Conservation (phyloP, 306 rosid genomes). For the Lathyrus aphaca region DNA sequence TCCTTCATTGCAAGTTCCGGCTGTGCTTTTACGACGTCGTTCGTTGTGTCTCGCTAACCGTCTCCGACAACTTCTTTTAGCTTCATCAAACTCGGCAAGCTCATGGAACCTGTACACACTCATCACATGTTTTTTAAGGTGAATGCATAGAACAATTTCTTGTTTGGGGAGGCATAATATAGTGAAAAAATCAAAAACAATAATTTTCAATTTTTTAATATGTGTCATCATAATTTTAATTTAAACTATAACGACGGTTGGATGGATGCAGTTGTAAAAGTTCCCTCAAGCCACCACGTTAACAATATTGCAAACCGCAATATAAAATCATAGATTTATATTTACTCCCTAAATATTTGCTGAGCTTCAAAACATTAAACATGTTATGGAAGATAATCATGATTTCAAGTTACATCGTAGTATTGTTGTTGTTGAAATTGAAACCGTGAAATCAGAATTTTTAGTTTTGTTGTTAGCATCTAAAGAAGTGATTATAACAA, state of each 20-base stretch:
- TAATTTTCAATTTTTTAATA: conserved; percentile 1
- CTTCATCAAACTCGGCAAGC: conserved; percentile 76
- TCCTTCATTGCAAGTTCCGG: conserved; percentile 57
- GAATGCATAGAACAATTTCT: conserved; percentile 5
- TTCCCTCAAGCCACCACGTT: too few relatives aligned
- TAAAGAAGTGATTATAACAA: neutral
- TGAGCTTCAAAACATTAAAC: neutral
- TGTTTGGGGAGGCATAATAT: neutral
- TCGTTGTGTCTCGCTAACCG: conserved; percentile 88
- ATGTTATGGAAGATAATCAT: too few relatives aligned
- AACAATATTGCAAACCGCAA: too few relatives aligned
- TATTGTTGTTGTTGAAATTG: too few relatives aligned
- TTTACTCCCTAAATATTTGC: neutral
- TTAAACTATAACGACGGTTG: too few relatives aligned
- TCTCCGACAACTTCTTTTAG: conserved; percentile 88
- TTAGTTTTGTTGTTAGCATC: too few relatives aligned
- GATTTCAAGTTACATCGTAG: neutral
- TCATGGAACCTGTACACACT: conserved; percentile 78
- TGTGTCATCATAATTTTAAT: too few relatives aligned
- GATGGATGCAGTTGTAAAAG: too few relatives aligned
- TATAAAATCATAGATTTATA: neutral
- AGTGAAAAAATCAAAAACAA: neutral
- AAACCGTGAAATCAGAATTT: too few relatives aligned
- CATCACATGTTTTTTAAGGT: conserved; percentile 28
- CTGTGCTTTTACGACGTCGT: conserved; percentile 66